Evolutionary conservation across 202 grass and related monocot genomes (phyloP), one percentile per base, ranked within the genome.

Genomic region (Digitaria exilis): DNA sequence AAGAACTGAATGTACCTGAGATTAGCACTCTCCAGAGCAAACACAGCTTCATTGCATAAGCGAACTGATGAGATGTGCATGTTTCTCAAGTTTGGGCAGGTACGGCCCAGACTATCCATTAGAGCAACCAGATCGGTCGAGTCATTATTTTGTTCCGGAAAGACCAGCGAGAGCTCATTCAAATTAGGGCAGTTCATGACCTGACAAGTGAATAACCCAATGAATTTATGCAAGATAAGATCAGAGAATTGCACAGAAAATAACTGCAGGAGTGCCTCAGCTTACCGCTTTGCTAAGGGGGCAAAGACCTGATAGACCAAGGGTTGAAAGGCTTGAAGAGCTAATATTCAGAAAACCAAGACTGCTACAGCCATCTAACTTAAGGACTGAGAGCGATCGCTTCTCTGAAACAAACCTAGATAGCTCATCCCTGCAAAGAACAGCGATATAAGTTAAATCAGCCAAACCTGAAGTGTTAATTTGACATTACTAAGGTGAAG

Each of bases 141-240:
- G 73, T 96, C 89, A 72, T 92, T 92, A 81, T 91, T 85, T 87
- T 91, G 86, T 84, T 68, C 67, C 21, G 54, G 19, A 72, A 99
- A 99, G 31, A 65, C 79, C 59, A 99, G 78, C 46, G 93, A 94
- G 44, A 99, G 69, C 45, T 94, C 91, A 11, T 74, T 94, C 79
- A 99, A 76, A 80, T 94, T 96, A 51, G 91, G 89, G 43, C 96
- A 99, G 86, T 94, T 99, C 32, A 99, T 87, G 74, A 90, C 89
- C 96, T 99, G 8, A 55, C 65, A 85, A 87, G 81, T 64, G 34
- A 51, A 57, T 71, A 62, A 16, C n/a, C 4, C 29, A 60, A 75
- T 59, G 0, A 87, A 37, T 55, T 63, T 58, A 84, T 61, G 49
- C 50, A 50, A 67, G 65, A 31, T 17, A 16, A 65, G 51, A 78